Base-by-base conservation (phyloP, 306 rosid genomes). In the Pterocarpus santalinus region DNA sequence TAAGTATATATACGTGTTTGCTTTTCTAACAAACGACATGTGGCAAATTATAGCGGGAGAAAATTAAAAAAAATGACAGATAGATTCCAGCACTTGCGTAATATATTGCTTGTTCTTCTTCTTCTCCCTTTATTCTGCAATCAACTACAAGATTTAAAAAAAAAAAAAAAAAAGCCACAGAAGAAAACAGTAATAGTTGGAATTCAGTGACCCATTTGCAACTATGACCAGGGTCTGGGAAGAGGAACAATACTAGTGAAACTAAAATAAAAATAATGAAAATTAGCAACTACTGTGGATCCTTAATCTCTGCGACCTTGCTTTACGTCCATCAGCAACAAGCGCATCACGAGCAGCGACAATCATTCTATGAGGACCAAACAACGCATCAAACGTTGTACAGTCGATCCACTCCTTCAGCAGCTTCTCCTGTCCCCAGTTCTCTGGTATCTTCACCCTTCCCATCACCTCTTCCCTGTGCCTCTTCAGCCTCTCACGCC, bases 271-370 rank as follows among this genome's bases (percentile, higher is more conserved):
- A 7, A 77, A 34, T 35, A 33, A 34, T 36, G 17, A 65, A 46
- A 67, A 39, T 65, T 39, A 82, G 75, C 72, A 82, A 87, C 81
- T 74, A 58, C 75, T 53, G 55, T 75, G 87, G 43, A 90, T 82
- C 81, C 92, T 83, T 73, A 88, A 52, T 51, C 86, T 76, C 6
- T 73, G 85, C 36, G 85, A 74, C 73, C 73, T 83, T 22, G 75
- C 52, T 85, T 84, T 77, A 57, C 88, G 85, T 60, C 75, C 90
- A 71, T 89, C 89, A 28, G 69, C 90, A 57, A 82, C 43, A 49
- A 92, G 94, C 0, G 97, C 90, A 73, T 89, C 92, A 35, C 95
- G 94, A 66, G 97, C 95, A n/a, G 89, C 53, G 13, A 78, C 65
- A 63, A 81, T 80, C 51, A 90, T 17, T 43, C 82, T 86, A 10